Evolutionary conservation across 176 grass and related monocot species (phyloP), one percentile per base, ranked within the genome.

Genomic region (Pontederia paniculata): DNA sequence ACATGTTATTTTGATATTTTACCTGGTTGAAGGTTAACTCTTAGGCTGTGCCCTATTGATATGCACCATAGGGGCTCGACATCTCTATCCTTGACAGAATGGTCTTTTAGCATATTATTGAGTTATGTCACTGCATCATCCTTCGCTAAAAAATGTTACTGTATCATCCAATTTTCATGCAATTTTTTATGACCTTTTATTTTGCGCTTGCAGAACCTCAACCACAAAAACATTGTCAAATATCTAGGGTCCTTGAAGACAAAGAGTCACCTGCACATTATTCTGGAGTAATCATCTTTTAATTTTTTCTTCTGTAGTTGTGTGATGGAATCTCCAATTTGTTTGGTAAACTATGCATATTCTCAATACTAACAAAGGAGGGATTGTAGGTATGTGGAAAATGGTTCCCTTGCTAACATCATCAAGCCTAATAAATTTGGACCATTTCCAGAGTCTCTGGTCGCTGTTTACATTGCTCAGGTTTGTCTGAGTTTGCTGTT

Each of bases 401-500:
- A 93, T 84, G 94, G 94, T 41, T 98, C 94, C 55, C 94, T 98
- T 80, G 87, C 94, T 52, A 98, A 88, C 66, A 98, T 98, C 60
- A 88, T 98, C 73, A 98, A 93, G 75, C 94, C 94, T 65, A 98
- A 98, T 62, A 98, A 98, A 98, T 98, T 98, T 41, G 87, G 94
- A 63, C 94, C 94, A 66, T 88, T 98, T 71, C 94, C 94, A 57
- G 94, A 98, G 74, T 88, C 94, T 63, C 75, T 98, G 63, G 94
- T 88, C 21, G 77, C 94, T 60, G 83, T 98, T 65, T 98, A 93
- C 71, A 98, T 98, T 74, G 75, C 93, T 52, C 94, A 98, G 93
- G 86, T 98, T 44, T 57, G 52, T 81, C 17, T 67, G n/a, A 68
- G 20, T 21, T 64, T 42, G 16, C 25, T 42, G 17, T 59, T 42